Percentiles rank a stretch among this genome's conserved stretches.
phyloP scores from a whole-genome alignment of 2,329 filamentous ascomycete genomes.

The Talaromyces sp. region DNA sequence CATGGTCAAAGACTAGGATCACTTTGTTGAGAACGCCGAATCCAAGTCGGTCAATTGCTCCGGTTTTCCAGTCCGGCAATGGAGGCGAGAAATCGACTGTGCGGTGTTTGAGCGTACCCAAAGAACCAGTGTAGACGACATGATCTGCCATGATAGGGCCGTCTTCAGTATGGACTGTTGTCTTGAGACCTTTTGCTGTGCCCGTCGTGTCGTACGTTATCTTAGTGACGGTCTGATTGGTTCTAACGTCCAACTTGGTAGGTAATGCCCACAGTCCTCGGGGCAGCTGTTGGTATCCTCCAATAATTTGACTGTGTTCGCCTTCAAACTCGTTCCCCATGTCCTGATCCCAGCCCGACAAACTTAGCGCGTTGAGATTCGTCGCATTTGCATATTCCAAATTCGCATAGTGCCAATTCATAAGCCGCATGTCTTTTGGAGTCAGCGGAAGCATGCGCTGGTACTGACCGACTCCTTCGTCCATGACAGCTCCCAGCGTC shows the following conservation, averaged over 20 bases:
- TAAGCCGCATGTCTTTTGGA: slow-evolving; percentile 77
- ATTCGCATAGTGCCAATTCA: slow-evolving; percentile 99
- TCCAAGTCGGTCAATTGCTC: slow-evolving; percentile 74
- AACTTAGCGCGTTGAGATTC: slow-evolving; percentile 77
- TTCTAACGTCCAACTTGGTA: slow-evolving; percentile 67
- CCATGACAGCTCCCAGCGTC: slow-evolving; percentile 83
- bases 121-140: slow-evolving; percentile 81
- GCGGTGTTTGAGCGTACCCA: slow-evolving; percentile 82
- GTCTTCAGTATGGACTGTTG: slow-evolving; percentile 68
- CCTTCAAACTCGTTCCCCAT: slow-evolving; percentile 97
- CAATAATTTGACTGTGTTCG: slow-evolving; percentile 84
- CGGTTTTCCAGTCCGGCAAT: slow-evolving; percentile 79
- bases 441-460: slow-evolving; percentile 74
- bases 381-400: slow-evolving; percentile 95
- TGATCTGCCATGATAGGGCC: slow-evolving; percentile 79
- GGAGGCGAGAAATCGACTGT: slow-evolving; percentile 80
- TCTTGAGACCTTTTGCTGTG: slow-evolving; percentile 37
- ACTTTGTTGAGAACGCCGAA: slow-evolving; percentile 96
- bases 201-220: slow-evolving; percentile 57
- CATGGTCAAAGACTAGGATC: slow-evolving; percentile 76
- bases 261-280: slow-evolving; percentile 76
- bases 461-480: slow-evolving; percentile 86
- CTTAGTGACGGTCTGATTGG: slow-evolving; percentile 64
- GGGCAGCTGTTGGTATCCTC: slow-evolving; percentile 91
- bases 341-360: slow-evolving; percentile 93